phyloP scores from a whole-genome alignment of 2,329 filamentous ascomycete genomes.

The Chaetoscypha palmicola region DNA sequence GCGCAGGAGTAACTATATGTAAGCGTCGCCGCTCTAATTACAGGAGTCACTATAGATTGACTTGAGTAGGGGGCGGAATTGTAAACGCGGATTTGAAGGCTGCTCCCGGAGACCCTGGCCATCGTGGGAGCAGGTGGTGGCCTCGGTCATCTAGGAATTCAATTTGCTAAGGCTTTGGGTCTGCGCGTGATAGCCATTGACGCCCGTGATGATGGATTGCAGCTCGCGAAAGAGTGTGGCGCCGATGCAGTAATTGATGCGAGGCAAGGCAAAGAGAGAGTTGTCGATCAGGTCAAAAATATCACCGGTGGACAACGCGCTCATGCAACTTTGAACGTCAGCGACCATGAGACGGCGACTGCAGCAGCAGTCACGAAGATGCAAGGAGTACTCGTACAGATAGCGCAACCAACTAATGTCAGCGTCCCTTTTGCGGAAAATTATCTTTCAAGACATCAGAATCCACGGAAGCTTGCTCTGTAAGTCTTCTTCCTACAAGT shows the following conservation, averaged over 20 bases:
- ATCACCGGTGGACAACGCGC: constrained; percentile 44
- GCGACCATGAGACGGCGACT: constrained; percentile 43
- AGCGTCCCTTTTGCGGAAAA: constrained; percentile 37
- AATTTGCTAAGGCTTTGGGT: constrained; percentile 44
- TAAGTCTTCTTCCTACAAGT: background rate
- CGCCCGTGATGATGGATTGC: constrained; percentile 46
- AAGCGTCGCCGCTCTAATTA: background rate
- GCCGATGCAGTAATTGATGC: constrained; percentile 48
- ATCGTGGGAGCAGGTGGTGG: constrained; percentile 45
- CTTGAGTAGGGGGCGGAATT: constrained; percentile 36
- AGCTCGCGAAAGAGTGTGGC: constrained; percentile 39
- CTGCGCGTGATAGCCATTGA: constrained; percentile 46
- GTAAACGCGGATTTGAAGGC: constrained; percentile 29
- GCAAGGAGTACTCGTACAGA: constrained; percentile 51
- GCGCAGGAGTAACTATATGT: constrained; percentile 41
- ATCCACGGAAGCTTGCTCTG: constrained; percentile 39
- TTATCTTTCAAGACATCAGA: constrained; percentile 47
- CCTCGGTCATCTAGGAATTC: constrained; percentile 45
- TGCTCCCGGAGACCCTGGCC: constrained; percentile 35
- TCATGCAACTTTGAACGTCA: constrained; percentile 46
- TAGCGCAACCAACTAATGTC: constrained; percentile 43
- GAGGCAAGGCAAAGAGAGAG: constrained; percentile 38
- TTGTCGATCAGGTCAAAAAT: constrained; percentile 40
- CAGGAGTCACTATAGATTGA: too few relatives aligned
- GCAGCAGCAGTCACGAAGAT: constrained; percentile 50